Percentiles rank a stretch among this genome's conserved stretches.
These are phyloP conservation scores for Pterocarpus macrocarpus DNA, from an alignment of 306 rosid genomes.

Conservation along the genomic window DNA sequence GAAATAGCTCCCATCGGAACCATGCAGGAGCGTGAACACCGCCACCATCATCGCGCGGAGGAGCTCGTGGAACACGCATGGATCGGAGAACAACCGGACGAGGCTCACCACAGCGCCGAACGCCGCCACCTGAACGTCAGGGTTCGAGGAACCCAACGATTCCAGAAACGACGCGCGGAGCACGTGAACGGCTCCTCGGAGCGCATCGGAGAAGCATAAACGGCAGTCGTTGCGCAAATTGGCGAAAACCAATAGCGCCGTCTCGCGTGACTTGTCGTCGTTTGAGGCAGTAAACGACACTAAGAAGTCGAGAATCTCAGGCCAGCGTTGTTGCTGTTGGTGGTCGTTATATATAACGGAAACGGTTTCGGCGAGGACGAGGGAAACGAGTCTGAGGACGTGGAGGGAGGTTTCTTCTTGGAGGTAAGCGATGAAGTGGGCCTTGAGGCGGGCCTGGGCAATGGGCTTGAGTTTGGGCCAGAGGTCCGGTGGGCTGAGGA, in stretches of 20 bases:
- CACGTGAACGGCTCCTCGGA: background rate
- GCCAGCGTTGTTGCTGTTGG: conserved; percentile 37
- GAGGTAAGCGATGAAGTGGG: conserved; percentile 45
- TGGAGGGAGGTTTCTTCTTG: conserved; percentile 39
- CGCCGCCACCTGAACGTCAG: conserved; percentile 41
- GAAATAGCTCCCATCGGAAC: conserved; percentile 34
- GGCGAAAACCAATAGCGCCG: conserved; percentile 37
- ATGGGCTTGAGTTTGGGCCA: conserved; percentile 46
- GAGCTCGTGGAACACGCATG: conserved; percentile 49
- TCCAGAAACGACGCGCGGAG: conserved; percentile 32
- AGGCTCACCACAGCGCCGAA: conserved; percentile 42
- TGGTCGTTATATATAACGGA: conserved; percentile 25
- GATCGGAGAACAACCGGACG: conserved; percentile 45
- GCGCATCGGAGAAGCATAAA: background rate
- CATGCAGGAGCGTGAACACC: conserved; percentile 45
- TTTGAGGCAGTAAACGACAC: background rate
- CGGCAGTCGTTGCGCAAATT: conserved; percentile 28
- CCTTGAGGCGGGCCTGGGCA: conserved; percentile 45
- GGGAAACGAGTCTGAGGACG: conserved; percentile 41
- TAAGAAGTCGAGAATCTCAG: conserved; percentile 39
- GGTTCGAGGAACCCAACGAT: conserved; percentile 34
- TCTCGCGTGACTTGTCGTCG: conserved; percentile 36
- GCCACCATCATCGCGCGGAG: conserved; percentile 56
- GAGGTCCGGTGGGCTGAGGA: conserved; percentile 12
- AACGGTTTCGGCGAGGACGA: conserved; percentile 38